Percentiles rank a stretch among this genome's conserved stretches.
Conservation (phyloP, 2,329 filamentous ascomycete genomes). For the Exutisphaerella laricina region DNA sequence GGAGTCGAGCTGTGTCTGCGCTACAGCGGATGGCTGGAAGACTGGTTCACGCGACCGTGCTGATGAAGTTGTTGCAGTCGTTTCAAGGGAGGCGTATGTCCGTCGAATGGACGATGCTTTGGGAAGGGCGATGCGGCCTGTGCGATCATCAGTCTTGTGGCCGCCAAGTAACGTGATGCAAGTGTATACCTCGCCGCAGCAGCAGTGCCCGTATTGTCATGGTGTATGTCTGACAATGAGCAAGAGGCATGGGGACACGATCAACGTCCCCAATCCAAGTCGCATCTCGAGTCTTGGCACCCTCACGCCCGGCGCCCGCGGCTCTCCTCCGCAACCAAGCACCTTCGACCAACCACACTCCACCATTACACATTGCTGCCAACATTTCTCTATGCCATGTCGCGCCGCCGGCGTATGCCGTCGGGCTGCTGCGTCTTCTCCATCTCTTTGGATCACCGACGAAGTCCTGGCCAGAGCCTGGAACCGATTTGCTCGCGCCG, state of each 20-base stretch:
- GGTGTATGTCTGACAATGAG: too few species aligned
- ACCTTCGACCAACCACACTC: neutral
- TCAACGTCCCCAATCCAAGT: too few species aligned
- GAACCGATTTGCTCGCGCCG: conserved; percentile 44
- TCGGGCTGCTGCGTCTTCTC: conserved; percentile 17
- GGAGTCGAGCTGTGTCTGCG: conserved; percentile 6
- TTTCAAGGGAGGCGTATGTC: conserved; percentile 33
- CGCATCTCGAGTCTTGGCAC: conserved; percentile 14
- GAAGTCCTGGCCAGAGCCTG: conserved; percentile 49
- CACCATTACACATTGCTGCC: conserved; percentile 4
- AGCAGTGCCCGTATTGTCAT: conserved; percentile 43
- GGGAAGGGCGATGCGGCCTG: conserved; percentile 39
- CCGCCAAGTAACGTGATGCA: too few species aligned
- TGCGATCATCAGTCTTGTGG: too few species aligned
- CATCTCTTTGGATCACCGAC: conserved; percentile 58
- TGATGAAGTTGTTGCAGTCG: conserved; percentile 14
- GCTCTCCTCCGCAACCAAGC: neutral
- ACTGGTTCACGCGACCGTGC: neutral
- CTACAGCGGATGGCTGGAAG: neutral
- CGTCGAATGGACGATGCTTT: conserved; percentile 29
- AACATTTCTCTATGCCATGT: conserved; percentile 24
- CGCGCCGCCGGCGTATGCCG: conserved; percentile 14
- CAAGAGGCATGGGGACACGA: too few species aligned
- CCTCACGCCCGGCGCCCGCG: conserved; percentile 6
- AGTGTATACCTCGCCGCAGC: conserved; percentile 38